Conservation (phyloP, 495 filamentous ascomycete genomes). For the Cairneyella variabilis region DNA sequence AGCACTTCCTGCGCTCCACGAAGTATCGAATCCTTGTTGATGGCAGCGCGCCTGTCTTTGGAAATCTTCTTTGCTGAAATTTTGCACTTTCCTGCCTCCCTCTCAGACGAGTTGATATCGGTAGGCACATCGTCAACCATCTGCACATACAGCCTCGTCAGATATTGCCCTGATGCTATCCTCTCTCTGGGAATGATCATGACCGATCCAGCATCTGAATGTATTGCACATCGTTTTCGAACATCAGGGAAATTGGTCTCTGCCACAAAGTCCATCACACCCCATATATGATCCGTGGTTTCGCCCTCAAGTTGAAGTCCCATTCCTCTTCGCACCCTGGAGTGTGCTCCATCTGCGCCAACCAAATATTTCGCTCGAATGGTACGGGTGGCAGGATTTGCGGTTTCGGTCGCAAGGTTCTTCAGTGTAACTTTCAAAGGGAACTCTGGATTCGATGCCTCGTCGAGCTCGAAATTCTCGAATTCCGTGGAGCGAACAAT, state of each 20-base stretch:
- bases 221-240: conserved; percentile 31
- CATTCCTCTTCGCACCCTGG: conserved; percentile 23
- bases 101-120: conserved; percentile 20
- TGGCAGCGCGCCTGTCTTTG: conserved; percentile 44
- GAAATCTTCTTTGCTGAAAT: conserved; percentile 34
- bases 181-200: conserved; percentile 36
- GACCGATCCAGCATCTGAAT: conserved; percentile 36
- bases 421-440: conserved; percentile 18
- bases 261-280: conserved; percentile 35
- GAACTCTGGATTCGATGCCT: conserved; percentile 17
- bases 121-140: conserved; percentile 35
- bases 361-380: conserved; percentile 28
- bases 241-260: conserved; percentile 39
- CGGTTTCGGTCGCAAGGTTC: background rate
- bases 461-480: conserved; percentile 9
- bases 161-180: conserved; percentile 34
- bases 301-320: conserved; percentile 26
- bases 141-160: conserved; percentile 31
- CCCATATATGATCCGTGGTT: conserved; percentile 34
- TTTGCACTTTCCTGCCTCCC: conserved; percentile 6
- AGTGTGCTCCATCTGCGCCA: conserved; percentile 34
- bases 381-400: too few species aligned
- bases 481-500: conserved; percentile 14
- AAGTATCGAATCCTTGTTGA: too few species aligned
- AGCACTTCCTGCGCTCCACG: conserved; percentile 44